Evolutionary conservation across 257 asterid genomes (phyloP), one percentile per base, ranked within the genome.

Genomic region (Cordia subcordata): DNA sequence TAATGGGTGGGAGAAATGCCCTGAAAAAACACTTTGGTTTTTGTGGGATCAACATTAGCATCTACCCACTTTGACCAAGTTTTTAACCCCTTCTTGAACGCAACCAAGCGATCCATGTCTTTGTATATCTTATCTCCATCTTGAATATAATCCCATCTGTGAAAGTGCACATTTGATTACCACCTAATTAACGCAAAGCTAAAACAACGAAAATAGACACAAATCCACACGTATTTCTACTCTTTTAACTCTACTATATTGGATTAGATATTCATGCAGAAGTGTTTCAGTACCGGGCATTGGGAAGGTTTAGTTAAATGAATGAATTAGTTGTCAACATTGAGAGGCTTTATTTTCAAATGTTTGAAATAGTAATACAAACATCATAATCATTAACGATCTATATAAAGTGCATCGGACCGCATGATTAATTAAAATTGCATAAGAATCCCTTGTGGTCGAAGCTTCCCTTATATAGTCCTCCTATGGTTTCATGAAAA

Each of bases 1-100:
- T 85, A 88, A 77, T 88, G 96, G 55, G 90, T 77, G 17, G 95
- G 95, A 64, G 96, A 85, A 57, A 88, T 85, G 67, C 96, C 90
- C 51, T 81, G 92, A 58, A 85, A 88, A 75, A 88, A 79, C 18
- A 86, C 82, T 70, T 21, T 75, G 33, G 94, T 82, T 21, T 69
- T 45, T 60, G 78, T 55, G 1, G 89, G 73, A 58, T 84, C 65
- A 21, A 80, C 64, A 49, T 86, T 80, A 4, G 85, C 67, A 65
- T 86, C 95, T 15, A 86, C 87, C 96, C 95, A 86, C 5, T 74
- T 77, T 21, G 87, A 71, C 96, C 96, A 89, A 13, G 96, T 89
- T 44, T 22, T 82, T n/a, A 86, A 39, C 22, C 88, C 95, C 49
- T 62, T 58, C 3, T 58, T 39, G 32, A 82, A 89, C n/a, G 95